Evolutionary conservation across 1,284 basidiomycete species (phyloP), one percentile per base, ranked within the genome.

Genomic region (Schizophyllum amplum): DNA sequence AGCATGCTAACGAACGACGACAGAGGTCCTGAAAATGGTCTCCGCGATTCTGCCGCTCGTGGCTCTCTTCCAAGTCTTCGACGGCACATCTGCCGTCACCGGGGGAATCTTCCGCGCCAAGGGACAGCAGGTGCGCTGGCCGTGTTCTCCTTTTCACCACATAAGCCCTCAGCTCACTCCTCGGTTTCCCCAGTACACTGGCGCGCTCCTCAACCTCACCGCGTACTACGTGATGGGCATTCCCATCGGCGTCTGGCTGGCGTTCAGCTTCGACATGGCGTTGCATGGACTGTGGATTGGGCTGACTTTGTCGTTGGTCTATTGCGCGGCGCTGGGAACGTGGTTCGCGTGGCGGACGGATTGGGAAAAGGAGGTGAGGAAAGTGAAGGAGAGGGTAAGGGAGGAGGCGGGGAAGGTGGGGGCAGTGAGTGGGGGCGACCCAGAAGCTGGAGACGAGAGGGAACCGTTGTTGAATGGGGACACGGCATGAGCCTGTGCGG

Each of bases 51-150:
- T 95, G 48, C 90, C 92, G 0, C 65, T 90, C n/a, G 75, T 87
- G 4, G 84, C 90, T 7, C 77, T 92, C 33, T 91, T 92, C 77
- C 90, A 93, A 65, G 80, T 92, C 1, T 83, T 86, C 58, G 93
- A 95, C 63, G 86, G 85, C 11, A 77, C 85, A 17, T 72, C 77
- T 9, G 87, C 82, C 0, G 83, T 92, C 5, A 80, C 85, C 0
- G 80, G 79, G 13, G 90, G 92, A 2, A 82, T 95, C 61, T 72
- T 96, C 50, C 81, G 93, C 49, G 84, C 91, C 1, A 75, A 83
- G 24, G 92, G 92, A 1, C 86, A 88, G 69, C 86, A 86, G 69
- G 79, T 77, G 55, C 5, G 70, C 58, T 26, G 22, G 17, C 27
- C 25, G 27, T 33, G n/a, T n/a, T n/a, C n/a, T n/a, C n/a, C n/a